Evolutionary conservation across 768 basidiomycete species (phyloP).

Genomic region (Termitomyces sp.): DNA sequence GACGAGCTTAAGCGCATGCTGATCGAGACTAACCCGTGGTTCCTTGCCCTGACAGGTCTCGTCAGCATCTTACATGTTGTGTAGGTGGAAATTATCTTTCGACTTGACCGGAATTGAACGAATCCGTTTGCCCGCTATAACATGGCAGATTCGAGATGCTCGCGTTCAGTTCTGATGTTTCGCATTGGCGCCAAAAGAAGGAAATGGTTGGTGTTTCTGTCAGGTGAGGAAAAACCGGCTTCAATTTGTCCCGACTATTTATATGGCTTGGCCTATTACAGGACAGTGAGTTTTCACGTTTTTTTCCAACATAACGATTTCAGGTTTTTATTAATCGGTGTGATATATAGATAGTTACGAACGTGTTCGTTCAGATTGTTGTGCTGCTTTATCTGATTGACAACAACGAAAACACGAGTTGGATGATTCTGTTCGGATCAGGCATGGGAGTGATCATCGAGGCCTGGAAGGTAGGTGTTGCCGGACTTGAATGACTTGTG

Average conservation of each 20-base stretch:
- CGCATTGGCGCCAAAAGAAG: conserved; percentile 93
- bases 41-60: conserved; percentile 77
- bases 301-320: neutral
- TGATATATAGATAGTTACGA: conserved; percentile 65
- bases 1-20: conserved; percentile 97
- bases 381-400: conserved; percentile 93
- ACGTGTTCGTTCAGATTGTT: conserved; percentile 90
- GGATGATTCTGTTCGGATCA: conserved; percentile 94
- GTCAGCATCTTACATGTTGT: conserved; percentile 88
- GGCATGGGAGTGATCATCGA: conserved; percentile 82
- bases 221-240: conserved; percentile 45
- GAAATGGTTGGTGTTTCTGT: conserved; percentile 96
- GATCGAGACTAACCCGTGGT: conserved; percentile 83
- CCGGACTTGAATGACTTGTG: neutral
- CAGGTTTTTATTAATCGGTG: neutral
- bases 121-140: neutral
- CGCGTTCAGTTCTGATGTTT: conserved; percentile 93
- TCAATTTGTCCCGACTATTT: conserved; percentile 1
- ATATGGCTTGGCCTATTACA: conserved; percentile 22
- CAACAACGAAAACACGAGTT: conserved; percentile 92
- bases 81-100: conserved; percentile 40
- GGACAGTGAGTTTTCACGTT: conserved; percentile 45
- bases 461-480: conserved; percentile 80
- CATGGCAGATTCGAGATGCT: conserved; percentile 82
- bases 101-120: conserved; percentile 9